Evolutionary conservation across 116 monocot genomes (phyloP), one percentile per base, ranked within the genome.

Genomic region (Papilionanthe hybrid): DNA sequence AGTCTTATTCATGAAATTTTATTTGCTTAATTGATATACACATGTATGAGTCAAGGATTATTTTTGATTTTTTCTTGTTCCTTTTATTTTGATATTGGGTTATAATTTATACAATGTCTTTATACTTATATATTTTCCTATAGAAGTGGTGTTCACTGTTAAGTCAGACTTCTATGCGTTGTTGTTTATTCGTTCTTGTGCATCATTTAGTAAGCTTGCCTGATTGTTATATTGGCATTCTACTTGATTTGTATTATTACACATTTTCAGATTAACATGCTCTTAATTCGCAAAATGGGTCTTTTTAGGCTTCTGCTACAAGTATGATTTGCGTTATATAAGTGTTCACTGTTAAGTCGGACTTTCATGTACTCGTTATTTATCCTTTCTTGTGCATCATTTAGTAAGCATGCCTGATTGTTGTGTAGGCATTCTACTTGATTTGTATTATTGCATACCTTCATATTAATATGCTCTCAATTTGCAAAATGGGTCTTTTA

Each of bases 401-500:
- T 57, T 65, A 65, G 9, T 27, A 65, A 25, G 23, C 65, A 65
- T 23, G 27, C 65, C 27, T 65, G 60, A 60, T 60, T 60, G 4
- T 60, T 60, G 8, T 60, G 9, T 60, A n/a, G n/a, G 20, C 27
- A 65, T 65, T 65, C 9, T 11, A 23, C 25, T 65, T 65, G 9
- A 65, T 65, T 63, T 65, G 9, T 27, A 1, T 65, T 27, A 65
- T 1, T 65, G 1, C 25, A 23, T 17, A 65, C 65, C 23, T 27
- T 65, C 11, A 27, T 25, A 65, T 65, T 27, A 25, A 65, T 65
- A 65, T 28, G 65, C 65, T 65, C 25, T 65, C 65, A 65, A 63
- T 65, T 65, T 65, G 60, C n/a, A 60, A 49, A 49, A 60, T 60
- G 17, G 65, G 65, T 27, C 65, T 63, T 63, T n/a, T 12, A 63